phyloP scores from a whole-genome alignment of 1,284 basidiomycete species.

The Rhodotorula sp. region DNA sequence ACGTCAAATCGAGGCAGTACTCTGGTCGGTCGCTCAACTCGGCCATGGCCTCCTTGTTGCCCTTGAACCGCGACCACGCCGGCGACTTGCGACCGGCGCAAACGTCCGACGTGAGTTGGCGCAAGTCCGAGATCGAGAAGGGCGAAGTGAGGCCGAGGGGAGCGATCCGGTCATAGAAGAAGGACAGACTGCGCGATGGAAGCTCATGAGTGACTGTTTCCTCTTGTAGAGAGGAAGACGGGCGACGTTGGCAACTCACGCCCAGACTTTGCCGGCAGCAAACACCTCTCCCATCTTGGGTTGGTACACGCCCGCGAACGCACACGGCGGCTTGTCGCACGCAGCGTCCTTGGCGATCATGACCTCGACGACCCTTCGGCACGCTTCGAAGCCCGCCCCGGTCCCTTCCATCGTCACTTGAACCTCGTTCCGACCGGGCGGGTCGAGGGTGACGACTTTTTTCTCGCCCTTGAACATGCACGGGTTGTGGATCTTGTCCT shows the following conservation, averaged over 20 bases:
- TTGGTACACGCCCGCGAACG: constrained; percentile 96
- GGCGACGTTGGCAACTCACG: constrained; percentile 36
- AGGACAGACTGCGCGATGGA: constrained; percentile 64
- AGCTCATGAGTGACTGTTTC: constrained; percentile 47
- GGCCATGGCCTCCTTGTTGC: constrained; percentile 59
- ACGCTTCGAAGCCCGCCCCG: constrained; percentile 79
- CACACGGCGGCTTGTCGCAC: constrained; percentile 86
- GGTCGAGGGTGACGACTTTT: constrained; percentile 67
- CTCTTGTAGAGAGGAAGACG: constrained; percentile 44
- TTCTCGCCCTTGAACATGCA: constrained; percentile 71
- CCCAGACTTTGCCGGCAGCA: constrained; percentile 50
- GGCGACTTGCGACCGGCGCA: constrained; percentile 61
- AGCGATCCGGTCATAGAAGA: constrained; percentile 91
- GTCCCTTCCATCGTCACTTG: constrained; percentile 81
- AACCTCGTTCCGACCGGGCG: constrained; percentile 56
- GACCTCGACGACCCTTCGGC: constrained; percentile 78
- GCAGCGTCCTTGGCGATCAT: constrained; percentile 96
- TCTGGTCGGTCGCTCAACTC: constrained; percentile 84
- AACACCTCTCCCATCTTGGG: constrained; percentile 90
- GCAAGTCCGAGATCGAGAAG: constrained; percentile 64
- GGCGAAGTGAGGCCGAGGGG: constrained; percentile 64
- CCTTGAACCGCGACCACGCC: constrained; percentile 45
- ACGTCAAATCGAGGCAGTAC: constrained; percentile 92
- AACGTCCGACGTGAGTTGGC: constrained; percentile 64
- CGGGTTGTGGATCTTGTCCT: constrained; percentile 63